Evolutionary conservation across 2,329 filamentous ascomycete genomes (phyloP).

Genomic region (Nectriaceae sp.): DNA sequence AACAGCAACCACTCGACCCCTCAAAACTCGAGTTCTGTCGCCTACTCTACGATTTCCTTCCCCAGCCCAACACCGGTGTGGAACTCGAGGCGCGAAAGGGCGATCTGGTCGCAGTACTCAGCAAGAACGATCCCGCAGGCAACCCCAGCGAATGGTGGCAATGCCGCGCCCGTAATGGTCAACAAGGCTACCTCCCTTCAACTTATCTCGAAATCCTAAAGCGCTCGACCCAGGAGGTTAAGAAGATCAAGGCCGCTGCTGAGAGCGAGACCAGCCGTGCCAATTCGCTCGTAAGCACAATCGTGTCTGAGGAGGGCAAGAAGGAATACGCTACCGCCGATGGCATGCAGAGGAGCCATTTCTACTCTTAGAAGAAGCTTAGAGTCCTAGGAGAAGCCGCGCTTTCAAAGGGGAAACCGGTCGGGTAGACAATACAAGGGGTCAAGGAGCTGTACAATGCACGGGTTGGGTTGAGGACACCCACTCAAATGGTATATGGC

Average conservation of each 20-base stretch:
- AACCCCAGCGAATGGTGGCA: slow-evolving; percentile 97
- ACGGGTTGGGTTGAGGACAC: background rate
- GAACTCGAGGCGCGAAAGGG: slow-evolving; percentile 93
- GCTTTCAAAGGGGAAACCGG: too few relatives aligned
- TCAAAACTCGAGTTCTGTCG: slow-evolving; percentile 96
- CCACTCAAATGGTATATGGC: slow-evolving; percentile 1
- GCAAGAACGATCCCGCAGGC: slow-evolving; percentile 89
- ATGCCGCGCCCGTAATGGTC: slow-evolving; percentile 85
- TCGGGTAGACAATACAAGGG: too few relatives aligned
- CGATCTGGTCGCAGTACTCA: slow-evolving; percentile 90
- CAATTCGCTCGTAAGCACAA: slow-evolving; percentile 52
- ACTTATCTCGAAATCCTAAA: slow-evolving; percentile 82
- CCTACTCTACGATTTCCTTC: slow-evolving; percentile 90
- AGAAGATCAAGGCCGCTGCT: slow-evolving; percentile 53
- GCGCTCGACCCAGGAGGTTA: slow-evolving; percentile 51
- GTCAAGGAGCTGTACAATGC: too few relatives aligned
- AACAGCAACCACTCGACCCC: slow-evolving; percentile 69
- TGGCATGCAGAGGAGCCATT: slow-evolving; percentile 60
- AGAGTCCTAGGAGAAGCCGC: background rate
- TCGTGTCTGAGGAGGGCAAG: slow-evolving; percentile 44
- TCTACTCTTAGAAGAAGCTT: slow-evolving; percentile 49
- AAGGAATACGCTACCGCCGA: slow-evolving; percentile 55
- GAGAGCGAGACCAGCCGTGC: slow-evolving; percentile 48
- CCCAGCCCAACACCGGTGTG: slow-evolving; percentile 69
- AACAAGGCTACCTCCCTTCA: slow-evolving; percentile 87